Percentiles rank a stretch among this genome's conserved stretches.
These are phyloP conservation scores for Mycena belliarum DNA, from an alignment of 768 basidiomycete species.

Conservation along the genomic window DNA sequence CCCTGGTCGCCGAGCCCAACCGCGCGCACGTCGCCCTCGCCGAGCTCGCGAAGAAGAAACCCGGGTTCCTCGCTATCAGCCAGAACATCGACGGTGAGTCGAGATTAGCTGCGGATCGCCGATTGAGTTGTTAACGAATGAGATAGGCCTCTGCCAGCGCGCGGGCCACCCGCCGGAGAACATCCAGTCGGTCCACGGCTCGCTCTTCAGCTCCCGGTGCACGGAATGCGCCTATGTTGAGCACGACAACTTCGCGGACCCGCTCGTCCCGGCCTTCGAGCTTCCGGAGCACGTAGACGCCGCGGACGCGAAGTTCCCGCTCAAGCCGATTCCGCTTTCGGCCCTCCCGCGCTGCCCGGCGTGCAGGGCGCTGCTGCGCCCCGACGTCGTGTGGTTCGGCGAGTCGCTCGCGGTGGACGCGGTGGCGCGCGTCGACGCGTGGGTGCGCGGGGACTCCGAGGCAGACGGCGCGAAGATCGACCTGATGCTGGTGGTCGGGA, in stretches of 20 bases:
- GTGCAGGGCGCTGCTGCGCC: background rate
- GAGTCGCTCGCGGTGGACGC: slow-evolving; percentile 1
- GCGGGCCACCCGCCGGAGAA: slow-evolving; percentile 4
- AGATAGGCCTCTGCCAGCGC: slow-evolving; percentile 8
- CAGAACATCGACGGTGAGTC: slow-evolving; percentile 8
- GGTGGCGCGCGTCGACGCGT: background rate
- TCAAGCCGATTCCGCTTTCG: background rate
- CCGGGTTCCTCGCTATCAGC: slow-evolving; percentile 2
- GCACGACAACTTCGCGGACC: slow-evolving; percentile 7
- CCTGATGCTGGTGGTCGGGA: slow-evolving; percentile 10
- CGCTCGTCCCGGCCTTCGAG: slow-evolving; percentile 8
- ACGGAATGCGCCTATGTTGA: slow-evolving; percentile 1
- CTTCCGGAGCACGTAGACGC: background rate
- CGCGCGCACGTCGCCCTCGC: slow-evolving; percentile 1
- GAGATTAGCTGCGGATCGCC: too few relatives aligned
- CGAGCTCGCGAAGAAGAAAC: slow-evolving; percentile 4
- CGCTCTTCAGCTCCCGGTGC: slow-evolving; percentile 9
- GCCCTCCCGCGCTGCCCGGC: slow-evolving; percentile 7
- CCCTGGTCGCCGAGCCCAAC: background rate
- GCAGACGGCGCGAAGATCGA: background rate
- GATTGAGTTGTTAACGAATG: background rate
- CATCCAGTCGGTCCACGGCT: slow-evolving; percentile 4
- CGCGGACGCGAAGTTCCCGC: slow-evolving; percentile 4
- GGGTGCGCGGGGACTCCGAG: background rate
- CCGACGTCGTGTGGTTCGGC: slow-evolving; percentile 11